phyloP scores from a whole-genome alignment of 202 grass and related monocot species.

The Thinopyrum obtusiflorum region DNA sequence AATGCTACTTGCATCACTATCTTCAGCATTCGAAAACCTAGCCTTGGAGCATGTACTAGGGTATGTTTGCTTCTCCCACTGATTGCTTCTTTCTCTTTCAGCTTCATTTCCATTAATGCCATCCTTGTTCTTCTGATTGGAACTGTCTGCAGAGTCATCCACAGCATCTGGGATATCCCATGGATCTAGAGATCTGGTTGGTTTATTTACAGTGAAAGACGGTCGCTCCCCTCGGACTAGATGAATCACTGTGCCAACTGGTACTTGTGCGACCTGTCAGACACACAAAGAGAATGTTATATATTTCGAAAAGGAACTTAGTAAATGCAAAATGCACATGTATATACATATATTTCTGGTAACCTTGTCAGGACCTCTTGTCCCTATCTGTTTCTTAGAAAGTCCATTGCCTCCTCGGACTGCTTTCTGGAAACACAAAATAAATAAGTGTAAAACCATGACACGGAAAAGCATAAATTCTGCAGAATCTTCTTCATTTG shows the following conservation, averaged over 20 bases:
- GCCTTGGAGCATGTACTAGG: constrained; percentile 1
- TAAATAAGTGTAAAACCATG: no score
- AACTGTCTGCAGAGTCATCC: constrained; percentile 37
- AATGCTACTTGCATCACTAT: constrained; percentile 23
- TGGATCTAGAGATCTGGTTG: constrained; percentile 60
- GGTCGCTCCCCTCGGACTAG: constrained; percentile 57
- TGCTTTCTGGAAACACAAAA: no score
- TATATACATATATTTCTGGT: no score
- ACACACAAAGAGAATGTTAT: no score
- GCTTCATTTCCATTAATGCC: constrained; percentile 17
- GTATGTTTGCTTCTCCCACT: constrained; percentile 14
- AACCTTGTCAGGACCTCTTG: no score
- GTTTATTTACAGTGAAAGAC: constrained; percentile 47
- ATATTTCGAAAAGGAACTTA: no score
- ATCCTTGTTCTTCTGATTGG: constrained; percentile 11
- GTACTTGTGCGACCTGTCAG: no score
- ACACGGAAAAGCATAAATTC: no score
- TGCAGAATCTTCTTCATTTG: no score
- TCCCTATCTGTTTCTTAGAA: no score
- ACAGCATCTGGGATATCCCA: constrained; percentile 68
- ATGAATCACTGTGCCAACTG: constrained; percentile 70
- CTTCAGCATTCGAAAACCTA: constrained; percentile 11
- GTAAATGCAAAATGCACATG: no score
- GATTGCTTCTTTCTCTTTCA: constrained; percentile 18
- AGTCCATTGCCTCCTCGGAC: no score